Evolutionary conservation across 2,329 filamentous ascomycete genomes (phyloP).

Genomic region (Clarireedia monteithiana): DNA sequence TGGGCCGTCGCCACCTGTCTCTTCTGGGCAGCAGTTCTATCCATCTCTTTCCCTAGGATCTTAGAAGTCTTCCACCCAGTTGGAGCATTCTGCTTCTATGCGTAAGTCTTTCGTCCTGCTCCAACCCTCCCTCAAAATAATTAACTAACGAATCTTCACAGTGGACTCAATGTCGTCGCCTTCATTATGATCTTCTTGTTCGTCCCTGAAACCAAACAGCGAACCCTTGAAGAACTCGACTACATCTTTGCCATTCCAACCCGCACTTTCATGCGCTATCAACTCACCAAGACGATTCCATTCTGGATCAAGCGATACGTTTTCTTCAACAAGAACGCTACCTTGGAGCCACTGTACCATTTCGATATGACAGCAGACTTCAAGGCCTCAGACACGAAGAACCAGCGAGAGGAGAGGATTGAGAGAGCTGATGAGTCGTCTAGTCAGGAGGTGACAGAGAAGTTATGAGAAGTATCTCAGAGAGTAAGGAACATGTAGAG

Average conservation of each 20-base stretch:
- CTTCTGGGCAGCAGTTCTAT: slow-evolving; percentile 51
- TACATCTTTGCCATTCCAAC: slow-evolving; percentile 41
- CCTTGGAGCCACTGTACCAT: slow-evolving; percentile 2
- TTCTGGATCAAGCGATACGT: slow-evolving; percentile 9
- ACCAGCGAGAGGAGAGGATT: neutral
- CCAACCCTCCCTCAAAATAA: neutral
- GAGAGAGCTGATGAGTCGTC: neutral
- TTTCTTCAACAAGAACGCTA: neutral
- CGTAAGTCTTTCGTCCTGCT: slow-evolving; percentile 16
- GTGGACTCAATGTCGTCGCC: slow-evolving; percentile 44
- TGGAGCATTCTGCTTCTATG: slow-evolving; percentile 46
- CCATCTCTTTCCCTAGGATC: slow-evolving; percentile 38
- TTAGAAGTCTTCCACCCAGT: slow-evolving; percentile 15
- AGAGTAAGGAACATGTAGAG: neutral
- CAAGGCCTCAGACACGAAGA: neutral
- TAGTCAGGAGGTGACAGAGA: neutral
- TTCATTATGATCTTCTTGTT: slow-evolving; percentile 48
- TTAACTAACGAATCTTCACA: neutral
- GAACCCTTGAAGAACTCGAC: slow-evolving; percentile 28
- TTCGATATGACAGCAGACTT: slow-evolving; percentile 3
- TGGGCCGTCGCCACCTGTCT: slow-evolving; percentile 54
- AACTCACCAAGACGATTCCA: slow-evolving; percentile 32
- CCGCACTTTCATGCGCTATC: slow-evolving; percentile 19
- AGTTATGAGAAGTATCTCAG: neutral
- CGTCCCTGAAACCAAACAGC: slow-evolving; percentile 50